A percentile compares a stretch with the other conserved stretches of the same genome.
phyloP scores from a whole-genome alignment of 2,329 filamentous ascomycete species.

The Nemania abortiva region DNA sequence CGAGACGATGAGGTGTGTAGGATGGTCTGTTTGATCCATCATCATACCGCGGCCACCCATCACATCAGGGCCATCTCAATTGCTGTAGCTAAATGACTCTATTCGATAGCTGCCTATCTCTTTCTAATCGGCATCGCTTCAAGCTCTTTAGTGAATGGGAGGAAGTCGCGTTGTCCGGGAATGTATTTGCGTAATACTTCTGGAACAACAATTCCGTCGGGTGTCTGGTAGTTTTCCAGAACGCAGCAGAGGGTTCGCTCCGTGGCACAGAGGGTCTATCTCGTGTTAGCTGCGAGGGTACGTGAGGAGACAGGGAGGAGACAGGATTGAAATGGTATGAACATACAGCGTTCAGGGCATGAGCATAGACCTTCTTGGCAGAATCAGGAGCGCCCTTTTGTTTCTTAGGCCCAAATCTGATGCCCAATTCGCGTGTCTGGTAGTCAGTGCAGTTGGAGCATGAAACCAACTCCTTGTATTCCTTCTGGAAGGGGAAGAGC shows the following conservation, averaged over 20 bases:
- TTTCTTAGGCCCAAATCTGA: constrained; percentile 89
- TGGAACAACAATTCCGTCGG: constrained; percentile 79
- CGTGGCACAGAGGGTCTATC: constrained; percentile 68
- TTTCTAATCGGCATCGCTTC: constrained; percentile 60
- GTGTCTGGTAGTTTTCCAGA: constrained; percentile 89
- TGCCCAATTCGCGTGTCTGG: constrained; percentile 93
- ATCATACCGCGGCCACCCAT: not conserved
- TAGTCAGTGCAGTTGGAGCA: constrained; percentile 93
- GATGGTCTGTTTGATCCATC: constrained; percentile 8
- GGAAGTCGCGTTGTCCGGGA: constrained; percentile 87
- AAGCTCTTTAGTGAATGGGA: constrained; percentile 88
- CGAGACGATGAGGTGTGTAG: constrained; percentile 4
- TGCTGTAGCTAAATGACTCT: not conserved
- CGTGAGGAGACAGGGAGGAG: not conserved
- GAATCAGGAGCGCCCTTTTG: constrained; percentile 72
- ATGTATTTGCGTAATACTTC: constrained; percentile 85
- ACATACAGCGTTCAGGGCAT: constrained; percentile 86
- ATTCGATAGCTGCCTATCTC: not conserved
- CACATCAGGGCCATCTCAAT: constrained; percentile 1
- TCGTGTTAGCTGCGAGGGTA: constrained; percentile 9
- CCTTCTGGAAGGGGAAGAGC: constrained; percentile 95
- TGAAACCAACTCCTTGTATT: constrained; percentile 91
- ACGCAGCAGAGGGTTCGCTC: constrained; percentile 94
- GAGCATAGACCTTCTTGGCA: constrained; percentile 90
- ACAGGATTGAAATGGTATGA: not conserved